Evolutionary conservation across 768 basidiomycete species (phyloP), one percentile per base, ranked within the genome.

Genomic region (Phylloporus scabripes): DNA sequence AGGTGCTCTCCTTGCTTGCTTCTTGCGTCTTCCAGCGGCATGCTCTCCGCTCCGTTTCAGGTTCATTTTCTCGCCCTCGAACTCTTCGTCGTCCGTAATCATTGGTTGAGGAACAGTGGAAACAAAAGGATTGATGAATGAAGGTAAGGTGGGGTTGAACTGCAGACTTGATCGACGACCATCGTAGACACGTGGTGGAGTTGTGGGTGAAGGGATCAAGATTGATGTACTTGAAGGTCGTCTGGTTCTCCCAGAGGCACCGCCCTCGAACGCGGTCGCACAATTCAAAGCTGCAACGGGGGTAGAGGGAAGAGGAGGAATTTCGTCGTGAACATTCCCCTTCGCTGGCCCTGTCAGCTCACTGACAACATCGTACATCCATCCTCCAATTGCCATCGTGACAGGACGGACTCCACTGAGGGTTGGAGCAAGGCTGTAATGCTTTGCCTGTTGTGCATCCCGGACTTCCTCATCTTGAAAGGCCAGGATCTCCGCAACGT

Each of bases 361-460:
- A 0, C 80, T 75, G 31, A 91, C 75, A 49, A 76, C 87, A 32
- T 92, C 87, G 49, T 88, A 78, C 88, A 90, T 89, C 89, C 89
- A 91, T 54, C 80, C 80, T n/a, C 83, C 82, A 20, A 85, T 69
- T 5, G 45, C 48, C 52, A 39, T 60, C 0, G 84, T 81, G 37
- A 81, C 60, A 1, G 80, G 81, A 6, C 82, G 78, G 26, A 80
- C 69, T 5, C 67, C 56, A 18, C 45, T 53, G 31, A 65, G 42
- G 4, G 64, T 64, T 0, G 66, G 68, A 1, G 65, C 67, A 36
- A 77, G 63, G 50, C 75, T 78, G 48, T 74, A 70, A 37, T 74
- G 78, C 42, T 55, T 60, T 60, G 58, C 41, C 5, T 48, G 42
- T 55, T 64, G 48, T 50, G 51, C 34, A 37, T 60, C 49, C 24